Evolutionary conservation across 805 yeast genomes (phyloP).

Genomic region (Tetrapisispora fleetii): DNA sequence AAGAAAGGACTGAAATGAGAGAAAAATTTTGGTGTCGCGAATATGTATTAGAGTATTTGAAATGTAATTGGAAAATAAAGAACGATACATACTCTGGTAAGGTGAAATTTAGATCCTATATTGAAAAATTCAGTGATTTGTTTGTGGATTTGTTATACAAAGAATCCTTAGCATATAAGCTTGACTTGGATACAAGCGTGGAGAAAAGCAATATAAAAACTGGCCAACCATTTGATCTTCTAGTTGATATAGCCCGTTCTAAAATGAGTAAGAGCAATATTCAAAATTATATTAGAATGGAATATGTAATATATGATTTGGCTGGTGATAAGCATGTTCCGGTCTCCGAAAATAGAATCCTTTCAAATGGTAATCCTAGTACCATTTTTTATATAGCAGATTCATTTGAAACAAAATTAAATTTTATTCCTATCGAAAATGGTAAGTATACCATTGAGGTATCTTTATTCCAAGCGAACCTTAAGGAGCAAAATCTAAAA

Average conservation of each 20-base stretch:
- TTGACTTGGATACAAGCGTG: conserved; percentile 5
- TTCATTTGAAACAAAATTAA: conserved; percentile 37
- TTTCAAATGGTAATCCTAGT: conserved; percentile 61
- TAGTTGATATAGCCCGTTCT: conserved; percentile 8
- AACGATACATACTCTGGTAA: conserved; percentile 11
- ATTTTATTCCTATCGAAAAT: conserved; percentile 53
- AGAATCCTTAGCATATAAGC: conserved; percentile 12
- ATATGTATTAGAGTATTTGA: conserved; percentile 44
- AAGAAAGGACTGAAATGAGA: conserved; percentile 46
- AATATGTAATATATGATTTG: conserved; percentile 17
- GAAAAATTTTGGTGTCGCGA: conserved; percentile 78
- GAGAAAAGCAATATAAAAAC: conserved; percentile 5
- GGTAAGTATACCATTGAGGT: conserved; percentile 80
- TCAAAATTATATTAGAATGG: conserved; percentile 4
- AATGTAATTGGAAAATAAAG: conserved; percentile 52
- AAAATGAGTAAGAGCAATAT: background rate
- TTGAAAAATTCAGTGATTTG: conserved; percentile 19
- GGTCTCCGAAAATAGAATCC: conserved; percentile 42
- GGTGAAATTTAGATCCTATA: conserved; percentile 20
- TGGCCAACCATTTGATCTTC: conserved; percentile 11
- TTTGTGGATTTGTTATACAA: conserved; percentile 18
- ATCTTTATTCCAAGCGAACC: conserved; percentile 6
- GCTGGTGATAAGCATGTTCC: conserved; percentile 19
- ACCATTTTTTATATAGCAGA: conserved; percentile 35
- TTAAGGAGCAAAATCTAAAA: conserved; percentile 3